Conservation (phyloP, 2,329 filamentous ascomycete genomes). For the Sporothrix inflata region DNA sequence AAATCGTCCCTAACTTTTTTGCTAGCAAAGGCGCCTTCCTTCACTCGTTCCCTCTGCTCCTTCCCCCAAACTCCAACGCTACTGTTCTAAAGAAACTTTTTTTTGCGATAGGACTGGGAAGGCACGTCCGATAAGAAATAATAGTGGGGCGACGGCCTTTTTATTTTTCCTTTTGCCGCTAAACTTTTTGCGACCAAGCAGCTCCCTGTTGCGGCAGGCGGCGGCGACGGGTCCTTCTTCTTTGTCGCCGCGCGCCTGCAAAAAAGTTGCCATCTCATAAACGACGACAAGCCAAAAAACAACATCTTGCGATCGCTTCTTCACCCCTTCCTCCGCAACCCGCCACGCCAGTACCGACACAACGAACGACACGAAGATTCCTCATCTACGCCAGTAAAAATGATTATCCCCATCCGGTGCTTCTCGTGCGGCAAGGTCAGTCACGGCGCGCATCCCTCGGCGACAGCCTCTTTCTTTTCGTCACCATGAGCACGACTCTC, state of each 20-base stretch:
- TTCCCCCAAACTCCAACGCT: constrained; percentile 11
- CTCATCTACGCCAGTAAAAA: constrained; percentile 44
- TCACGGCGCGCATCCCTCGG: background rate
- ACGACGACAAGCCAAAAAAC: constrained; percentile 8
- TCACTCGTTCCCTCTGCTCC: background rate
- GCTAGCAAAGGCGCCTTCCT: constrained; percentile 12
- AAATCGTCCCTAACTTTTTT: constrained; percentile 6
- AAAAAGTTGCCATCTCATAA: constrained; percentile 8
- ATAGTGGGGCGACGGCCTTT: constrained; percentile 25
- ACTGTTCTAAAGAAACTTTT: constrained; percentile 27
- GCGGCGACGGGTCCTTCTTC: background rate
- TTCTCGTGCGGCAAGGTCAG: constrained; percentile 98
- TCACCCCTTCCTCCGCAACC: background rate
- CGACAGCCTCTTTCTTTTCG: background rate
- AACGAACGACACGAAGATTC: background rate
- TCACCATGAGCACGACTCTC: background rate
- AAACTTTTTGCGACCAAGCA: constrained; percentile 27
- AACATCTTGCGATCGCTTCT: background rate
- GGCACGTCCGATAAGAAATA: constrained; percentile 33
- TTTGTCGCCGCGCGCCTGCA: constrained; percentile 6
- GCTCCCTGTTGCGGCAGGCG: background rate
- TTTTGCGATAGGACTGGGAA: constrained; percentile 33
- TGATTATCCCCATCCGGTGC: constrained; percentile 99
- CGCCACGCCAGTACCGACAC: background rate
- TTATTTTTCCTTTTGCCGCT: constrained; percentile 31